These are phyloP conservation scores for Dalbergia cochinchinensis DNA, from an alignment of 306 rosid genomes.

Conservation along the genomic window DNA sequence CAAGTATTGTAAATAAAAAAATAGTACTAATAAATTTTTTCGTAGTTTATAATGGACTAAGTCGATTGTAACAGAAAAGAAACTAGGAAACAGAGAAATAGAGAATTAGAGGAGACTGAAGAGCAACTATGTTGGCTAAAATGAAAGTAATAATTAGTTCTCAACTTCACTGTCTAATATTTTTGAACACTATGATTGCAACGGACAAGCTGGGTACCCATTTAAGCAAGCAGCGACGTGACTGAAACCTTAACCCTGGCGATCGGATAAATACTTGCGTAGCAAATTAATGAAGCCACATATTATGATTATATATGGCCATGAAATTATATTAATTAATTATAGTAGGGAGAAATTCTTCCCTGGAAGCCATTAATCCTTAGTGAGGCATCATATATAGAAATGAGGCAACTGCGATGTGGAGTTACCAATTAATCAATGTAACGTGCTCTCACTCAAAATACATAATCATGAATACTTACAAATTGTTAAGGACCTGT, in stretches of 20 bases:
- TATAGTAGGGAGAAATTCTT: too few species aligned
- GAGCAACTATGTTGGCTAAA: constrained; percentile 14
- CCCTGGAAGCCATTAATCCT: background rate
- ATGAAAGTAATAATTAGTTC: constrained; percentile 31
- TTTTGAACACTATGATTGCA: constrained; percentile 45
- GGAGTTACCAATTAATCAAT: background rate
- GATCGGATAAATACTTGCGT: background rate
- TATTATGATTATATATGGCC: too few species aligned
- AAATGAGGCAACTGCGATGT: background rate
- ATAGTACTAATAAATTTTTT: too few species aligned
- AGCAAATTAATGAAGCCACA: constrained; percentile 11
- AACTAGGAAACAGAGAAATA: too few species aligned
- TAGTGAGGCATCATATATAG: background rate
- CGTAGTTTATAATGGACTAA: too few species aligned
- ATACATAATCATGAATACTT: too few species aligned
- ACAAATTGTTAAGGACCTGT: too few species aligned
- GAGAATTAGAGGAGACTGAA: background rate
- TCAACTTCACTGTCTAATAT: constrained; percentile 35
- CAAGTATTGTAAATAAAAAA: too few species aligned
- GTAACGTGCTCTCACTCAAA: background rate
- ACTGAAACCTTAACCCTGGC: background rate
- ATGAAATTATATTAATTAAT: background rate
- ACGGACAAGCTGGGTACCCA: constrained; percentile 36
- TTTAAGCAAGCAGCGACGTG: constrained; percentile 39
- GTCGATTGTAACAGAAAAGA: too few species aligned